Percentiles rank a stretch among this genome's conserved stretches.
Evolutionary conservation across 148 eudicot species (phyloP).

Genomic region (Dianthus caryophyllus): DNA sequence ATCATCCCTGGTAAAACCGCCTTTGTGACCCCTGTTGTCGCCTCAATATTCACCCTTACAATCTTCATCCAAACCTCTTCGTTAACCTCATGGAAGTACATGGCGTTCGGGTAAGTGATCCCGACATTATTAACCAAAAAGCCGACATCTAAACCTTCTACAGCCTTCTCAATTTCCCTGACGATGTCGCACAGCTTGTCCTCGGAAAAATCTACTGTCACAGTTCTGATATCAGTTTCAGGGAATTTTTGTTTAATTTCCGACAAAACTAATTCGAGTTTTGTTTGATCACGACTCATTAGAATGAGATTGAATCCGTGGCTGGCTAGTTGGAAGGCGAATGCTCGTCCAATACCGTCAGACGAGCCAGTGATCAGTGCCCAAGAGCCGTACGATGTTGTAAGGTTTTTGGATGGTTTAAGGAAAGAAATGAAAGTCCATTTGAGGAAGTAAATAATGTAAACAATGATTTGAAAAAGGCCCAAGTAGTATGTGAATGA

Average conservation of each 20-base stretch:
- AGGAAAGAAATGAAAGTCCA: conserved; percentile 41
- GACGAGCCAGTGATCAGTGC: conserved; percentile 75
- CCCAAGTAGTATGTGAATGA: conserved; percentile 37
- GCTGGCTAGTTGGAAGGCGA: conserved; percentile 55
- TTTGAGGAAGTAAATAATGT: conserved; percentile 26
- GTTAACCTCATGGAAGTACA: conserved; percentile 51
- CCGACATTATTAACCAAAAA: conserved; percentile 58
- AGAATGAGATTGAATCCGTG: conserved; percentile 53
- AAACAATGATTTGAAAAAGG: conserved; percentile 29
- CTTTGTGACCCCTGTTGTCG: conserved; percentile 38
- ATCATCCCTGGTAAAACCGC: conserved; percentile 44
- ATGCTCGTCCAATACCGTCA: conserved; percentile 74
- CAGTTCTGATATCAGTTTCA: conserved; percentile 22
- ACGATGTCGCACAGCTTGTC: conserved; percentile 9
- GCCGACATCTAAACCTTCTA: conserved; percentile 34
- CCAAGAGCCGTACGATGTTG: conserved; percentile 60
- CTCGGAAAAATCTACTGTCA: conserved; percentile 42
- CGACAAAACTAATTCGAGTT: conserved; percentile 30
- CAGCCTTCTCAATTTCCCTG: conserved; percentile 25
- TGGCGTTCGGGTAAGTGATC: conserved; percentile 43
- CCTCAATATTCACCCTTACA: conserved; percentile 46
- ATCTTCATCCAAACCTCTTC: conserved; percentile 21
- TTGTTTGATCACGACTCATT: conserved; percentile 33
- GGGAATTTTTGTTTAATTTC: conserved; percentile 34
- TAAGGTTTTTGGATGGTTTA: conserved; percentile 49